Conservation (phyloP, 495 filamentous ascomycete genomes). For the Xanthoparmelia taractica region DNA sequence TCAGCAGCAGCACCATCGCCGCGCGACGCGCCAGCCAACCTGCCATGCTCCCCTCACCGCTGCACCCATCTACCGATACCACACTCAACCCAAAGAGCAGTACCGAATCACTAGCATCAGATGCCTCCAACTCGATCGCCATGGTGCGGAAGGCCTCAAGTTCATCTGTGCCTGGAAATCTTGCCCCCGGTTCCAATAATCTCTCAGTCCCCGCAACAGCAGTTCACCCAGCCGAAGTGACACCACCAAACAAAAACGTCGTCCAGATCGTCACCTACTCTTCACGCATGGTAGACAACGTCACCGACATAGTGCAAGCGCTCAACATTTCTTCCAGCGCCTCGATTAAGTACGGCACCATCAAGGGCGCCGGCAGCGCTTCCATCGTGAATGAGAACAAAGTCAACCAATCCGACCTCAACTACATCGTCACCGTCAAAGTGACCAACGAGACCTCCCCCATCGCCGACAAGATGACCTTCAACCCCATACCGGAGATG, state of each 20-base stretch:
- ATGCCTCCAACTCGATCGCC: not conserved
- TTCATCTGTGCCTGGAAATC: not conserved
- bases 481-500: slow-evolving; percentile 28
- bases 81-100: not conserved
- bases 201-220: not conserved
- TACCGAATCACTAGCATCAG: not conserved
- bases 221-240: slow-evolving; percentile 1
- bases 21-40: not conserved
- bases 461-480: slow-evolving; percentile 24
- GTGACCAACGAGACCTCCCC: slow-evolving; percentile 32
- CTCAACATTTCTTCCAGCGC: slow-evolving; percentile 32
- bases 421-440: slow-evolving; percentile 34
- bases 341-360: slow-evolving; percentile 33
- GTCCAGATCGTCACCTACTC: slow-evolving; percentile 31
- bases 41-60: not conserved
- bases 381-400: slow-evolving; percentile 33
- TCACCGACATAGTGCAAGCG: slow-evolving; percentile 33
- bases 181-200: not conserved
- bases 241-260: slow-evolving; percentile 9
- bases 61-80: not conserved
- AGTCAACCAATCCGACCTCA: slow-evolving; percentile 33
- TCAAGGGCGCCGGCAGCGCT: slow-evolving; percentile 31
- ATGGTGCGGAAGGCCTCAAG: not conserved
- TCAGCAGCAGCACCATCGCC: not conserved
- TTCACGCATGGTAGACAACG: slow-evolving; percentile 30